These are phyloP conservation scores for Fusarium setosum DNA, from an alignment of 2,329 filamentous ascomycete species.

Conservation along the genomic window DNA sequence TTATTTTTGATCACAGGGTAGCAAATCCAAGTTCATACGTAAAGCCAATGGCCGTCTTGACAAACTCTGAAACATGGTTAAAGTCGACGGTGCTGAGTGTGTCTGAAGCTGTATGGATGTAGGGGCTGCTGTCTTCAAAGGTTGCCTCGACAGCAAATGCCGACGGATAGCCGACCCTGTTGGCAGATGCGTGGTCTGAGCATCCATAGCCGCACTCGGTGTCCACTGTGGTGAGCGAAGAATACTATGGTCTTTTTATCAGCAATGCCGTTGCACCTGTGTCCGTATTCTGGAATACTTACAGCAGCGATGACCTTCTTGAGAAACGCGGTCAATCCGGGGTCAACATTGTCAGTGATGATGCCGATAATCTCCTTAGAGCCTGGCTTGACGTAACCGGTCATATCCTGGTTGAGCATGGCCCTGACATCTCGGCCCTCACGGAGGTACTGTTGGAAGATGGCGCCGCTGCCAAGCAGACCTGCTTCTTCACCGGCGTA, in stretches of 20 bases:
- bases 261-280: background rate
- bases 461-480: conserved; percentile 75
- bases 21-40: conserved; percentile 66
- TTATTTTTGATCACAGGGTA: too few relatives aligned
- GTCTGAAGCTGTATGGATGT: conserved; percentile 80
- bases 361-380: conserved; percentile 49
- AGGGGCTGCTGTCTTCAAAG: conserved; percentile 71
- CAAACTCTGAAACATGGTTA: conserved; percentile 74
- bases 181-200: conserved; percentile 73
- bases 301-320: conserved; percentile 49
- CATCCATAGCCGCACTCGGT: conserved; percentile 68
- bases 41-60: conserved; percentile 60
- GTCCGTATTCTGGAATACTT: background rate
- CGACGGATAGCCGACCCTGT: conserved; percentile 73
- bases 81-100: conserved; percentile 76
- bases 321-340: conserved; percentile 50
- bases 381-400: conserved; percentile 50
- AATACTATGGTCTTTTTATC: conserved; percentile 39
- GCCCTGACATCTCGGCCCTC: conserved; percentile 50
- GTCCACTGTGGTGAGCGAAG: conserved; percentile 55
- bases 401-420: conserved; percentile 60
- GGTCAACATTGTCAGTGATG: conserved; percentile 54
- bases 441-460: conserved; percentile 52
- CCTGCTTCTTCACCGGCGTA: conserved; percentile 87
- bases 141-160: conserved; percentile 73